Percentiles rank a stretch among this genome's conserved stretches.
These are phyloP conservation scores for Colletotrichum trifolii DNA, from an alignment of 2,329 filamentous ascomycete genomes.

Conservation along the genomic window DNA sequence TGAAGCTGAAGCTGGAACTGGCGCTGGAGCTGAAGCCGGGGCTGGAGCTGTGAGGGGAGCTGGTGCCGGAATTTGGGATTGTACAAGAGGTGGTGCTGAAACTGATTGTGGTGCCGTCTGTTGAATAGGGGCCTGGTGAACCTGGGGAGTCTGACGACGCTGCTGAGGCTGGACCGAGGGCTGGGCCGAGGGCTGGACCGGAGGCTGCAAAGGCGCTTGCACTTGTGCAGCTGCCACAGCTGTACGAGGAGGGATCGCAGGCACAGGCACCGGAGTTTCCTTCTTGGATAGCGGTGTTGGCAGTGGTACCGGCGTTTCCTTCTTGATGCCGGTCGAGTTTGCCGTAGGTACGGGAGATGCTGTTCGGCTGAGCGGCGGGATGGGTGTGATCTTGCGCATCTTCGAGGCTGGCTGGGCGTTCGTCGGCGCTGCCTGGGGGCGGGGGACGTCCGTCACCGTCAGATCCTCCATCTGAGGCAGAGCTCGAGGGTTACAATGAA, in stretches of 20 bases:
- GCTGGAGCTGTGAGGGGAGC: too few species aligned
- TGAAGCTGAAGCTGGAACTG: too few species aligned
- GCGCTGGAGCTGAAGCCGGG: too few species aligned
- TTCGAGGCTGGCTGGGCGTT: slow-evolving; percentile 38
- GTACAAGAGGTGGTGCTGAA: too few species aligned
- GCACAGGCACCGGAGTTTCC: slow-evolving; percentile 27
- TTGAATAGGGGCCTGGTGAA: neutral
- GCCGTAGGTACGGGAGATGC: slow-evolving; percentile 23
- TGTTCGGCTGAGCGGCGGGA: slow-evolving; percentile 14
- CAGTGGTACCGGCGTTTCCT: slow-evolving; percentile 32
- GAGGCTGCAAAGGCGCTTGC: slow-evolving; percentile 4
- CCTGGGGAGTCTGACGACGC: neutral
- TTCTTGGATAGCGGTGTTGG: slow-evolving; percentile 17
- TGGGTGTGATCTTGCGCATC: slow-evolving; percentile 31
- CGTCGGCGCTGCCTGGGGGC: neutral
- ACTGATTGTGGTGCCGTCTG: too few species aligned
- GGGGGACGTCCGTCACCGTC: slow-evolving; percentile 20
- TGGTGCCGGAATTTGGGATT: too few species aligned
- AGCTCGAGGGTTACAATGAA: slow-evolving; percentile 56
- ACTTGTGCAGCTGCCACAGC: neutral
- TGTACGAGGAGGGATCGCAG: slow-evolving; percentile 11
- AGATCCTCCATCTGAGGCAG: slow-evolving; percentile 27
- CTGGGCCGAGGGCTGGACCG: slow-evolving; percentile 1
- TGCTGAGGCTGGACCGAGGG: slow-evolving; percentile 12
- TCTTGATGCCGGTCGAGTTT: slow-evolving; percentile 15